phyloP scores from a whole-genome alignment of 2,329 filamentous ascomycete genomes.

The Alternaria triticimaculans region DNA sequence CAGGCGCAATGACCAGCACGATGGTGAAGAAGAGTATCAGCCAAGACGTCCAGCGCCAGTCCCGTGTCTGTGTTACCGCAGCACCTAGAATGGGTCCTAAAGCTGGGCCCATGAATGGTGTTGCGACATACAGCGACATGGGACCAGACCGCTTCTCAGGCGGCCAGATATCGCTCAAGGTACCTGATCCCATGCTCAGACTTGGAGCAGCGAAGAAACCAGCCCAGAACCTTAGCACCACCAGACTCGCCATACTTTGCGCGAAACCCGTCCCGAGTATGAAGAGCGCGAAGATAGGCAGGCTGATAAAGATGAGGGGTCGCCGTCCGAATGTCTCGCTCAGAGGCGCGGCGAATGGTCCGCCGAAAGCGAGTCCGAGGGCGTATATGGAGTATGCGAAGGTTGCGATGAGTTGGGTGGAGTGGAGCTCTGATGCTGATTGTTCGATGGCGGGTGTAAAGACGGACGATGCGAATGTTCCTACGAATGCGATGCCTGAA shows the following conservation, averaged over 20 bases:
- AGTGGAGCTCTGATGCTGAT: conserved; percentile 22
- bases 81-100: conserved; percentile 51
- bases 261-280: conserved; percentile 52
- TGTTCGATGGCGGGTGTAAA: conserved; percentile 17
- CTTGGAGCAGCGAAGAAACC: conserved; percentile 41
- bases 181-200: conserved; percentile 50
- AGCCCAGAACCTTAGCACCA: conserved; percentile 67
- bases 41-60: conserved; percentile 52
- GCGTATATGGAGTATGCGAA: conserved; percentile 32
- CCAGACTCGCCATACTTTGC: conserved; percentile 72
- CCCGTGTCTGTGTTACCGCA: conserved; percentile 45
- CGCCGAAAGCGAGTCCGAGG: conserved; percentile 68
- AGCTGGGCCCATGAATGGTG: conserved; percentile 47
- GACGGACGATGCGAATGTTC: conserved; percentile 14
- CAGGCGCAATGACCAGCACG: conserved; percentile 35
- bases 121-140: conserved; percentile 41
- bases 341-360: conserved; percentile 74
- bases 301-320: conserved; percentile 71
- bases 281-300: conserved; percentile 67
- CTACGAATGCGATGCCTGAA: conserved; percentile 15
- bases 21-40: conserved; percentile 49
- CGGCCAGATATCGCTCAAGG: conserved; percentile 45
- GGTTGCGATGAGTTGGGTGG: conserved; percentile 23
- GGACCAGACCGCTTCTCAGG: conserved; percentile 39
- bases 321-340: conserved; percentile 74